Conservation (phyloP, 1,139 yeast species). For the Protomyces pachydermus region DNA sequence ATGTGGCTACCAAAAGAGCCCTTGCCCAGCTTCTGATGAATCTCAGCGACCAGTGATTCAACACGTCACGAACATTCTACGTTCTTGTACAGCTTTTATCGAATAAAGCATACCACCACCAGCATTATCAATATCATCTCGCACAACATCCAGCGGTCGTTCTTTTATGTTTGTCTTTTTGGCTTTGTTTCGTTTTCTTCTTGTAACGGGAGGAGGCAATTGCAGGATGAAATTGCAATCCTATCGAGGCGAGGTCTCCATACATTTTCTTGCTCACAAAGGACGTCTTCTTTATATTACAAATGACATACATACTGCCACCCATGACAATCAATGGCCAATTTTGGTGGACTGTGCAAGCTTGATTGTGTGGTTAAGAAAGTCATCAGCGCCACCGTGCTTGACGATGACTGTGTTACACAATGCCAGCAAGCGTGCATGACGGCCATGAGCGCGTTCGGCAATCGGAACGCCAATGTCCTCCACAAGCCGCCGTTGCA, state of each 20-base stretch:
- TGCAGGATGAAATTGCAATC: no score
- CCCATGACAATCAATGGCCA: no score
- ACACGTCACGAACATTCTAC: neutral
- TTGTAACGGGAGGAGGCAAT: no score
- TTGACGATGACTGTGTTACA: constrained; percentile 48
- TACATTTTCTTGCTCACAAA: no score
- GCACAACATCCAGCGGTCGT: neutral
- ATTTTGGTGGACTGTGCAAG: neutral
- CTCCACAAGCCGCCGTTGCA: constrained; percentile 32
- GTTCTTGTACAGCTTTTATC: neutral
- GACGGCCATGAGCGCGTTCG: neutral
- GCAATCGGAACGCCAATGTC: neutral
- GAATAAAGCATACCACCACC: neutral
- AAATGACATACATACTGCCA: no score
- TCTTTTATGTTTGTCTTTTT: neutral
- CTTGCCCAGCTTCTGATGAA: constrained; percentile 75
- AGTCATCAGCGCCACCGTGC: constrained; percentile 87
- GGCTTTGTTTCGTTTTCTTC: no score
- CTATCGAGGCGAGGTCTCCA: no score
- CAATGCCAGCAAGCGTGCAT: neutral
- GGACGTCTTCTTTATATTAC: no score
- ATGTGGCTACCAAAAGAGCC: constrained; percentile 80
- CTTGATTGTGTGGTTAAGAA: constrained; percentile 47
- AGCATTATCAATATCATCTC: neutral
- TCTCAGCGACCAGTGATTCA: constrained; percentile 43